Evolutionary conservation across 306 rosid species (phyloP).

Genomic region (Glycine tomentella): DNA sequence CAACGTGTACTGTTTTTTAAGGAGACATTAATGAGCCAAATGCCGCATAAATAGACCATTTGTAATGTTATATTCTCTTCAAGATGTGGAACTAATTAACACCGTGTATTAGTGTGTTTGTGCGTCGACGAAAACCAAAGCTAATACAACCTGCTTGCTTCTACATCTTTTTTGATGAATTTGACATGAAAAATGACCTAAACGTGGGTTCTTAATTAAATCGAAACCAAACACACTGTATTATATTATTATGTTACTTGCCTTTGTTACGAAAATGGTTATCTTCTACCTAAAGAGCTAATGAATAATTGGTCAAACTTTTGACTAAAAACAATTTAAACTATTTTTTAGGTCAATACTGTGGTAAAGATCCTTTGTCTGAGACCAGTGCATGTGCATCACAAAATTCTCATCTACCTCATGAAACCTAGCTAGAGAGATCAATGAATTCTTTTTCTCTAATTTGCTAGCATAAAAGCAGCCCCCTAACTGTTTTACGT

Average conservation of each 20-base stretch:
- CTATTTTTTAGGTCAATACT: background rate
- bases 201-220: no score
- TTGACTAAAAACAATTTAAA: background rate
- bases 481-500: background rate
- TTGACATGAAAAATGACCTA: no score
- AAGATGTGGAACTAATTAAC: no score
- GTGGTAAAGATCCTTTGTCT: background rate
- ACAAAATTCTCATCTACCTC: slow-evolving; percentile 1
- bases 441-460: background rate
- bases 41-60: background rate
- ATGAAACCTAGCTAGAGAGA: background rate
- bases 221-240: no score
- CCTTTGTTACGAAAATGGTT: background rate
- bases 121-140: no score
- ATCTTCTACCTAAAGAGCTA: background rate
- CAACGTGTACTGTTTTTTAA: background rate
- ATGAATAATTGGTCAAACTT: background rate
- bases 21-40: background rate
- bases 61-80: background rate
- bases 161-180: no score
- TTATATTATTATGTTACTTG: background rate
- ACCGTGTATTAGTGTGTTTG: no score
- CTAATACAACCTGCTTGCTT: no score
- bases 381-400: background rate
- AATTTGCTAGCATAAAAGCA: background rate